Conservation (phyloP, 2,329 filamentous ascomycete species). For the Leptographium flavum region DNA sequence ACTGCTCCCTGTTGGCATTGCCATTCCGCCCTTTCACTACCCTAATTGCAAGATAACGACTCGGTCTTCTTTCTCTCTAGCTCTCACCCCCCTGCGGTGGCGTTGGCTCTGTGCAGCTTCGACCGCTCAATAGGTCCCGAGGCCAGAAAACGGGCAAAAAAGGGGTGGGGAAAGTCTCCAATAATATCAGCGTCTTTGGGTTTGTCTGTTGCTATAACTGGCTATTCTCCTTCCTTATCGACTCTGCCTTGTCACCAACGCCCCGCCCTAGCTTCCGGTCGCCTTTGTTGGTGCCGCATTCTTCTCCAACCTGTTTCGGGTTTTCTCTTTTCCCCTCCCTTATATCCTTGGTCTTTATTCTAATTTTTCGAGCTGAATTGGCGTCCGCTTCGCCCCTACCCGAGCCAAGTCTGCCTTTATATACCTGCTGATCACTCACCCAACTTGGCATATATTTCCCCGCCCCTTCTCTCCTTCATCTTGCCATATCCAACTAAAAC, state of each 20-base stretch:
- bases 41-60: too few species aligned
- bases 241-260: too few species aligned
- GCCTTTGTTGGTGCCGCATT: too few species aligned
- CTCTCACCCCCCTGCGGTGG: not conserved
- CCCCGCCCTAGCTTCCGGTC: too few species aligned
- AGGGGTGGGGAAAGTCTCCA: not conserved
- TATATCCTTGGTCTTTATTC: too few species aligned
- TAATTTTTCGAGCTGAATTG: too few species aligned
- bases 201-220: not conserved
- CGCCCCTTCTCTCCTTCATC: not conserved
- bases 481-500: not conserved
- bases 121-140: not conserved
- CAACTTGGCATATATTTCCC: not conserved
- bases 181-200: not conserved
- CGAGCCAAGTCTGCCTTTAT: too few species aligned
- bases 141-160: not conserved
- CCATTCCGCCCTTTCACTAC: not conserved
- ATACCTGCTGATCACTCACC: too few species aligned
- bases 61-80: not conserved
- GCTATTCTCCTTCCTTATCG: not conserved
- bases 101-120: not conserved
- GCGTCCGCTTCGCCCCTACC: too few species aligned
- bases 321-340: not conserved
- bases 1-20: too few species aligned
- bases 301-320: not conserved